These are phyloP conservation scores for Corymbia maculata DNA, from an alignment of 345 rosid genomes.

Conservation along the genomic window DNA sequence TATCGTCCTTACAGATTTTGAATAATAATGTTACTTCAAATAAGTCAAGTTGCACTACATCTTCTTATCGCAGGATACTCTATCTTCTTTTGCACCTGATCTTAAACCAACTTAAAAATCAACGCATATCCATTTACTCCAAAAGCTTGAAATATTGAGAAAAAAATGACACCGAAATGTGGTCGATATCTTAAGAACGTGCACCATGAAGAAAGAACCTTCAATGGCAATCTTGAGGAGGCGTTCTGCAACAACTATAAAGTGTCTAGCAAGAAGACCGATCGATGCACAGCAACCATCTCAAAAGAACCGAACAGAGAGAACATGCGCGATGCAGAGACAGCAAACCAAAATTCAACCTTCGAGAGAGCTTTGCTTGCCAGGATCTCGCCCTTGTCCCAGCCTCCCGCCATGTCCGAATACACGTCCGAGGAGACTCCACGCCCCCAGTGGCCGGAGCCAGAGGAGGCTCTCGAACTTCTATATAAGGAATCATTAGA, in stretches of 20 bases:
- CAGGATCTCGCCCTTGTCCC: not conserved
- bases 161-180: not conserved
- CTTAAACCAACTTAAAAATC: too few species aligned
- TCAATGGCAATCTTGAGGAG: not conserved
- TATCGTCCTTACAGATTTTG: too few species aligned
- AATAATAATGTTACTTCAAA: too few species aligned
- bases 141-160: not conserved
- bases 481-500: too few species aligned
- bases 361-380: not conserved
- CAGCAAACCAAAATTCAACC: not conserved
- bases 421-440: not conserved
- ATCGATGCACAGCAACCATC: not conserved
- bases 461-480: too few species aligned
- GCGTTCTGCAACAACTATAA: not conserved
- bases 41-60: too few species aligned
- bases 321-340: not conserved
- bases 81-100: too few species aligned
- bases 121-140: not conserved
- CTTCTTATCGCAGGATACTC: too few species aligned
- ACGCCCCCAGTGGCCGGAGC: not conserved
- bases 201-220: not conserved
- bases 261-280: not conserved
- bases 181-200: not conserved
- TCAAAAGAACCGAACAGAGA: not conserved
- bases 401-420: not conserved